Evolutionary conservation across 1,139 yeast genomes (phyloP).

Genomic region (Magnusiomyces tetraspermus): DNA sequence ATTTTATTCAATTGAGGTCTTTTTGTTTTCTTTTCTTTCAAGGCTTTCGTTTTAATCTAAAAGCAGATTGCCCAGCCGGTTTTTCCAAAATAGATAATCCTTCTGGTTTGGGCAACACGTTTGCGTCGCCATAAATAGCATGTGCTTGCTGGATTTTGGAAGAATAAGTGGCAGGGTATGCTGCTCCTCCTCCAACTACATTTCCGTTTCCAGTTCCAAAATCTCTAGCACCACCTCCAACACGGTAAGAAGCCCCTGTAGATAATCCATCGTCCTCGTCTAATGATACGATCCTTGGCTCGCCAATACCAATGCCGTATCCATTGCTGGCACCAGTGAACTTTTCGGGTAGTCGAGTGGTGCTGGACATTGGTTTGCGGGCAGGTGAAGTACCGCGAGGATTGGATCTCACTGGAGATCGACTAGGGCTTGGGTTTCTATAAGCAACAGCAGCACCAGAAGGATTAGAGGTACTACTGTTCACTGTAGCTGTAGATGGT

Average conservation of each 20-base stretch:
- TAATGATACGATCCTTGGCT: conserved; percentile 13
- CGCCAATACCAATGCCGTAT: not conserved
- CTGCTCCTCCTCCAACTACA: not conserved
- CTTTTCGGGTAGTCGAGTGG: conserved; percentile 7
- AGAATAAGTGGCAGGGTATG: no score
- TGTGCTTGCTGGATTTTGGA: conserved; percentile 2
- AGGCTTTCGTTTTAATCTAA: conserved; percentile 14
- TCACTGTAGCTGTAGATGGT: not conserved
- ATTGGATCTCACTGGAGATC: not conserved
- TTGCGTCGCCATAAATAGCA: conserved; percentile 6
- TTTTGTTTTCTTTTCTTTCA: not conserved
- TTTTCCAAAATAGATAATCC: conserved; percentile 16
- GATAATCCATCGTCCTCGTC: conserved; percentile 13
- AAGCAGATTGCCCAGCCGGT: conserved; percentile 19
- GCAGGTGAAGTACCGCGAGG: conserved; percentile 10
- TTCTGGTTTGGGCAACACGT: conserved; percentile 1
- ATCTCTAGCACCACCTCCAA: conserved; percentile 2
- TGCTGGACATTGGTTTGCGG: conserved; percentile 10
- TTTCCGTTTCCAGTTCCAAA: conserved; percentile 1
- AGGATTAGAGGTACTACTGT: not conserved
- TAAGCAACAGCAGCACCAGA: not conserved
- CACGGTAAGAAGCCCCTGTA: conserved; percentile 18
- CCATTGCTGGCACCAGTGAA: not conserved
- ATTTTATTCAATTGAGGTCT: not conserved
- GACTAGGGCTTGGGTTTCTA: not conserved